Conservation (phyloP, 176 grass and related monocot genomes). For the Bolboschoenus planiculmis region DNA sequence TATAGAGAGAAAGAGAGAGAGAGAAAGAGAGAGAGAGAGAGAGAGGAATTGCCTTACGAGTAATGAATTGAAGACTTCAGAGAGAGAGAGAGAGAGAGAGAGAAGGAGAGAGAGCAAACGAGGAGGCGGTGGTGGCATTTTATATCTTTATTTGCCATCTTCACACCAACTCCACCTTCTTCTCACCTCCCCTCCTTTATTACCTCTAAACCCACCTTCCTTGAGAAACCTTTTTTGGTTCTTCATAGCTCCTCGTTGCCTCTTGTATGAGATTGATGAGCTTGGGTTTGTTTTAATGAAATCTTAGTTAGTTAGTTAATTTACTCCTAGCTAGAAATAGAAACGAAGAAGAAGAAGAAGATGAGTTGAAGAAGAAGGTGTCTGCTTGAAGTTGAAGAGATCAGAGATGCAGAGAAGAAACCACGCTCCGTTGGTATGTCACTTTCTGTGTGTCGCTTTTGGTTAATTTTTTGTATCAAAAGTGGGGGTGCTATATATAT, state of each 20-base stretch:
- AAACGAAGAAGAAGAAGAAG: neutral
- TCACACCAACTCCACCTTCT: constrained; percentile 1
- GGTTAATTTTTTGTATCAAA: neutral
- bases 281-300: neutral
- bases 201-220: neutral
- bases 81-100: neutral
- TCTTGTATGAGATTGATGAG: neutral
- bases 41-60: constrained; percentile 7
- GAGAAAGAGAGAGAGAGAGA: constrained; percentile 1
- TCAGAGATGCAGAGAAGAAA: constrained; percentile 44
- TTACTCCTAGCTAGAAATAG: neutral
- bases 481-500: neutral
- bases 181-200: constrained; percentile 2
- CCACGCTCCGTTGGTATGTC: constrained; percentile 52
- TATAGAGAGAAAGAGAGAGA: constrained; percentile 4
- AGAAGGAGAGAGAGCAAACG: neutral
- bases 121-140: neutral
- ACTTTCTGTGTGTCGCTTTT: neutral
- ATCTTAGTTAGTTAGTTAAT: neutral
- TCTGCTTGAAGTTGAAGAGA: neutral
- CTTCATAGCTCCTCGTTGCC: neutral
- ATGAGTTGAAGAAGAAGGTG: neutral
- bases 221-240: neutral
- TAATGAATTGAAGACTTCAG: constrained; percentile 11
- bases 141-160: constrained; percentile 8